Evolutionary conservation across 1,284 basidiomycete genomes (phyloP).

Genomic region (Cutaneotrichosporon daszewskae): DNA sequence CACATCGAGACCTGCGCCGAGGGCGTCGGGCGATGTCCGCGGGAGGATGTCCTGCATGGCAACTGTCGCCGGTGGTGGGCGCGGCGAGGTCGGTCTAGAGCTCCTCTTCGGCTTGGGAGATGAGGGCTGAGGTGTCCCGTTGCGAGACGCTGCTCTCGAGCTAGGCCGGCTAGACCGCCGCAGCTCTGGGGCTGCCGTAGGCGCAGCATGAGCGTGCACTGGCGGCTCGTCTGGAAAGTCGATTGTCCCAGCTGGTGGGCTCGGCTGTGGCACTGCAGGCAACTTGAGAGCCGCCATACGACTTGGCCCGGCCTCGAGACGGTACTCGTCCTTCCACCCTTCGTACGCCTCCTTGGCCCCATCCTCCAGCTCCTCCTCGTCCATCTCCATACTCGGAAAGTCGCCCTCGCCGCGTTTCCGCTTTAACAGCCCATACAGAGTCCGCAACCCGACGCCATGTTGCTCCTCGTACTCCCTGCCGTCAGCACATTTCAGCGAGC

Average conservation of each 20-base stretch:
- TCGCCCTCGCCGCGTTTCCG: conserved; percentile 18
- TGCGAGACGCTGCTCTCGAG: conserved; percentile 1
- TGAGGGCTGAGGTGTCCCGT: conserved; percentile 7
- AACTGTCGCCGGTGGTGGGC: conserved; percentile 6
- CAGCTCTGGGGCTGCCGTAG: not conserved
- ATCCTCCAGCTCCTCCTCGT: conserved; percentile 13
- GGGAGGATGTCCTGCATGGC: conserved; percentile 10
- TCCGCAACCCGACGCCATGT: conserved; percentile 29
- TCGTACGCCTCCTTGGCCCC: conserved; percentile 22
- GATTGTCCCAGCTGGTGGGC: conserved; percentile 27
- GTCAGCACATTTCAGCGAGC: not conserved
- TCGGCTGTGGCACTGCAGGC: conserved; percentile 29
- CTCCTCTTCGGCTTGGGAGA: conserved; percentile 5
- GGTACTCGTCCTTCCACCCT: conserved; percentile 29
- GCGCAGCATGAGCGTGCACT: not conserved
- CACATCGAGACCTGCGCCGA: conserved; percentile 12
- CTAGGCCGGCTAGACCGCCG: conserved; percentile 3
- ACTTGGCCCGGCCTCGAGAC: conserved; percentile 29
- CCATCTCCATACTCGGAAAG: conserved; percentile 22
- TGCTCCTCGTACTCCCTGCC: conserved; percentile 21
- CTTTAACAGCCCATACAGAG: conserved; percentile 29
- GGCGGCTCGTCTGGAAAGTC: conserved; percentile 35
- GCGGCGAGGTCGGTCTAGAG: conserved; percentile 6
- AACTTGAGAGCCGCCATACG: conserved; percentile 23
- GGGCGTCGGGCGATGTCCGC: conserved; percentile 6